These are phyloP conservation scores for Trichocladium uniseriatum DNA, from an alignment of 495 filamentous ascomycete genomes.

Conservation along the genomic window DNA sequence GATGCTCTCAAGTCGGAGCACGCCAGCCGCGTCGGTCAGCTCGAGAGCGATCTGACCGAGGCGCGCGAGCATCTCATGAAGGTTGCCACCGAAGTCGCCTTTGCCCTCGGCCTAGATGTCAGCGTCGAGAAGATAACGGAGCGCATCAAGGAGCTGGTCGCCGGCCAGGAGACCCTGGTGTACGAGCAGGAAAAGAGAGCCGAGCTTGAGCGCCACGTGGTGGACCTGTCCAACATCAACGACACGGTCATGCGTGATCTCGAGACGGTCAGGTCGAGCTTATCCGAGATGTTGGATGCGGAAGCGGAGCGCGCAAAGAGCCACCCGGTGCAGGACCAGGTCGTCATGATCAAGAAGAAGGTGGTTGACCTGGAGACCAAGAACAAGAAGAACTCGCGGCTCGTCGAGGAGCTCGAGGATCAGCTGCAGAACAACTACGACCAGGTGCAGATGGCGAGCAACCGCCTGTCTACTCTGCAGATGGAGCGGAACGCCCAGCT, in stretches of 20 bases:
- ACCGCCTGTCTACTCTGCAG: slow-evolving; percentile 61
- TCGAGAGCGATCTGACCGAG: slow-evolving; percentile 61
- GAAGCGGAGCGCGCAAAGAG: slow-evolving; percentile 37
- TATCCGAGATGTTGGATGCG: slow-evolving; percentile 36
- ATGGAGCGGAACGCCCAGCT: slow-evolving; percentile 55
- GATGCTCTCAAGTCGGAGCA: slow-evolving; percentile 44
- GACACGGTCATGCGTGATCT: slow-evolving; percentile 48
- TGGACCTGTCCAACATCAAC: slow-evolving; percentile 45
- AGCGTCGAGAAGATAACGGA: slow-evolving; percentile 47
- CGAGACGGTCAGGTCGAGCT: slow-evolving; percentile 38
- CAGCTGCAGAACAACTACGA: slow-evolving; percentile 93
- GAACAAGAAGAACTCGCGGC: slow-evolving; percentile 72
- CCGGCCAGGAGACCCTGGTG: slow-evolving; percentile 38
- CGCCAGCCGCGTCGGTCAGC: slow-evolving; percentile 46
- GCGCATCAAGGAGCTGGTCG: slow-evolving; percentile 43
- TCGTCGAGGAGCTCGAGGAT: slow-evolving; percentile 94
- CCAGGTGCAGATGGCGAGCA: slow-evolving; percentile 76
- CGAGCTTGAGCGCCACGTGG: slow-evolving; percentile 39
- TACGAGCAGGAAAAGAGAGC: slow-evolving; percentile 48
- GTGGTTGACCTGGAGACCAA: slow-evolving; percentile 53
- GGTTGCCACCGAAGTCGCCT: slow-evolving; percentile 48
- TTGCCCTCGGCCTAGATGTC: slow-evolving; percentile 44
- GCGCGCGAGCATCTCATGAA: slow-evolving; percentile 61
- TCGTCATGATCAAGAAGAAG: slow-evolving; percentile 64
- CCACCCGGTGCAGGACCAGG: slow-evolving; percentile 54